Evolutionary conservation across 2,329 filamentous ascomycete species (phyloP).

Genomic region (Xylaria sp.): DNA sequence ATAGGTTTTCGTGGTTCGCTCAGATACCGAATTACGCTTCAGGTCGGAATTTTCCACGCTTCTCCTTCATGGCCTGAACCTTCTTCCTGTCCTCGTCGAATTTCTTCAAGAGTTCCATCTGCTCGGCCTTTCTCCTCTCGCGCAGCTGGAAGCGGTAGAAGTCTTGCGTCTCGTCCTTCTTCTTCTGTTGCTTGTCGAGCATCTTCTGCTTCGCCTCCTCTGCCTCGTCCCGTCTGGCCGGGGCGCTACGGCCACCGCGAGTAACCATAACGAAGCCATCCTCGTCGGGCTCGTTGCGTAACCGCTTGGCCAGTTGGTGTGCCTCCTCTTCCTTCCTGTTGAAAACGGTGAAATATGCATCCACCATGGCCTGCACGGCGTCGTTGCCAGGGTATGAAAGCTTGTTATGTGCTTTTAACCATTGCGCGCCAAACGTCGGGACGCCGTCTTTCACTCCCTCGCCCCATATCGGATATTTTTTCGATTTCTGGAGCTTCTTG

Average conservation of each 20-base stretch:
- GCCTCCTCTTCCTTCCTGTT: slow-evolving; percentile 74
- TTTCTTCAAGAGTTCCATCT: slow-evolving; percentile 72
- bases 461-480: slow-evolving; percentile 75
- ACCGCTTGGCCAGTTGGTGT: slow-evolving; percentile 68
- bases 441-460: slow-evolving; percentile 66
- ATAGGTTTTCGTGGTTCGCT: background rate
- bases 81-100: slow-evolving; percentile 82
- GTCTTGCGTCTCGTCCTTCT: slow-evolving; percentile 70
- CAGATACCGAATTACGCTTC: slow-evolving; percentile 52
- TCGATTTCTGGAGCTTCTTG: slow-evolving; percentile 68
- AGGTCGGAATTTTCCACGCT: slow-evolving; percentile 69
- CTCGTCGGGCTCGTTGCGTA: slow-evolving; percentile 85
- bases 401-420: slow-evolving; percentile 73
- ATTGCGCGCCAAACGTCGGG: slow-evolving; percentile 65
- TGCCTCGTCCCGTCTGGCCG: slow-evolving; percentile 77
- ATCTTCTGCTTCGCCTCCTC: slow-evolving; percentile 68
- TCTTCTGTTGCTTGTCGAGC: slow-evolving; percentile 71
- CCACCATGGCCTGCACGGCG: slow-evolving; percentile 76
- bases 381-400: slow-evolving; percentile 75
- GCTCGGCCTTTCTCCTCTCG: slow-evolving; percentile 80
- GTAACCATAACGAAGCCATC: slow-evolving; percentile 96
- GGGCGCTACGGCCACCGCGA: slow-evolving; percentile 77
- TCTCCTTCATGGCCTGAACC: slow-evolving; percentile 75
- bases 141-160: slow-evolving; percentile 88
- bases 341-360: slow-evolving; percentile 88